Percentiles rank a stretch among this genome's conserved stretches.
Evolutionary conservation across 805 yeast genomes (phyloP).

Genomic region (Kuraishia molischiana): DNA sequence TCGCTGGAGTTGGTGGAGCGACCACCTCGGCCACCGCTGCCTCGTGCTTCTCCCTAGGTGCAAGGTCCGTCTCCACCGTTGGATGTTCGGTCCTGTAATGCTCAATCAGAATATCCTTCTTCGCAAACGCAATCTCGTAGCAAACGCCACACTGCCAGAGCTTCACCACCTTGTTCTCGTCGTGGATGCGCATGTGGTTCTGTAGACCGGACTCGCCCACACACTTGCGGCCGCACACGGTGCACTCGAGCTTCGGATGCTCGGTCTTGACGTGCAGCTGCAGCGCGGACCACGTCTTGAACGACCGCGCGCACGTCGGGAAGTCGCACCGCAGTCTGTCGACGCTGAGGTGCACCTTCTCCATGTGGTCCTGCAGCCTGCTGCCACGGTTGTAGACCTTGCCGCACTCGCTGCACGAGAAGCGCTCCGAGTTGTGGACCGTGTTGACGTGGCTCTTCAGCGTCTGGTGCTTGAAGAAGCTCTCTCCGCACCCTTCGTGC

Average conservation of each 20-base stretch:
- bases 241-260: slow-evolving; percentile 64
- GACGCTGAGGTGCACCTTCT: slow-evolving; percentile 50
- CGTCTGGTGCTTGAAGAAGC: slow-evolving; percentile 69
- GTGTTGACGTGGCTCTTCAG: slow-evolving; percentile 61
- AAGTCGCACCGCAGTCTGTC: slow-evolving; percentile 49
- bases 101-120: slow-evolving; percentile 42
- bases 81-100: slow-evolving; percentile 46
- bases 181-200: slow-evolving; percentile 70
- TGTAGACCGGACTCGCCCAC: slow-evolving; percentile 62
- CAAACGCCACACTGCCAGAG: slow-evolving; percentile 64
- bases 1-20: background rate
- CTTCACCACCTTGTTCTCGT: slow-evolving; percentile 36
- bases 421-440: slow-evolving; percentile 43
- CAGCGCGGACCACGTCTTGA: slow-evolving; percentile 65
- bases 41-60: background rate
- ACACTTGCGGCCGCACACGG: slow-evolving; percentile 58
- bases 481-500: slow-evolving; percentile 50
- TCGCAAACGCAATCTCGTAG: slow-evolving; percentile 33
- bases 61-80: background rate
- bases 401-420: slow-evolving; percentile 55
- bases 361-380: slow-evolving; percentile 55
- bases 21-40: background rate
- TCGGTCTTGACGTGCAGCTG: slow-evolving; percentile 61
- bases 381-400: slow-evolving; percentile 56
- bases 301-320: slow-evolving; percentile 48